phyloP scores from a whole-genome alignment of 805 yeast species.

The Naumovozyma castellii region DNA sequence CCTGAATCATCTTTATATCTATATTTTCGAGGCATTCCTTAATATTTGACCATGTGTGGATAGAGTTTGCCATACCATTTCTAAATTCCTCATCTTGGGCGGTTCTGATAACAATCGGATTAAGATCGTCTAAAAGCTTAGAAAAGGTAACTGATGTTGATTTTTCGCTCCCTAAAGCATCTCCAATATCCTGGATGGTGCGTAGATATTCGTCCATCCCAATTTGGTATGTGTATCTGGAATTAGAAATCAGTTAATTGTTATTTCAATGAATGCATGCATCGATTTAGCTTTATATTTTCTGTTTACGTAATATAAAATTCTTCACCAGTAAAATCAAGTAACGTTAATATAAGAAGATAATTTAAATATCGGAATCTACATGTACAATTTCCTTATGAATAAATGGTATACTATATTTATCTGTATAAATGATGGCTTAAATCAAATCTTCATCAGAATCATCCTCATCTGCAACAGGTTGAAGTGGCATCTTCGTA shows the following conservation, averaged over 20 bases:
- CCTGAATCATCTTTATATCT: slow-evolving; percentile 2
- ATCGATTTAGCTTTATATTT: too few species aligned
- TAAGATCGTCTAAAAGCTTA: slow-evolving; percentile 5
- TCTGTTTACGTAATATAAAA: too few species aligned
- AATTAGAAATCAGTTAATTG: too few species aligned
- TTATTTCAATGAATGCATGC: too few species aligned
- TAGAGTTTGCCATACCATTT: slow-evolving; percentile 17
- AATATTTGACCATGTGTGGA: slow-evolving; percentile 22
- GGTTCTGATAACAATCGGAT: slow-evolving; percentile 18
- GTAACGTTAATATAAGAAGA: too few species aligned
- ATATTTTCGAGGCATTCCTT: slow-evolving; percentile 9
- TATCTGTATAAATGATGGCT: neutral
- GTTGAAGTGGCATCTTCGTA: slow-evolving; percentile 15
- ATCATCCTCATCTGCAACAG: slow-evolving; percentile 14
- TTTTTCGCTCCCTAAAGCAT: neutral
- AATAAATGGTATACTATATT: too few species aligned
- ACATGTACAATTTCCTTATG: neutral
- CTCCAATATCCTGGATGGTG: neutral
- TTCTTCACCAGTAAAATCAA: too few species aligned
- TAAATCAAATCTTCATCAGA: slow-evolving; percentile 23
- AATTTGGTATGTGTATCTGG: too few species aligned
- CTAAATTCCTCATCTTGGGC: slow-evolving; percentile 23
- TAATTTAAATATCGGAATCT: too few species aligned
- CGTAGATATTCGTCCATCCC: too few species aligned
- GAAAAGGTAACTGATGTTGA: neutral